Conservation (phyloP, 75 land plant genomes). For the Azolla pinnata region DNA sequence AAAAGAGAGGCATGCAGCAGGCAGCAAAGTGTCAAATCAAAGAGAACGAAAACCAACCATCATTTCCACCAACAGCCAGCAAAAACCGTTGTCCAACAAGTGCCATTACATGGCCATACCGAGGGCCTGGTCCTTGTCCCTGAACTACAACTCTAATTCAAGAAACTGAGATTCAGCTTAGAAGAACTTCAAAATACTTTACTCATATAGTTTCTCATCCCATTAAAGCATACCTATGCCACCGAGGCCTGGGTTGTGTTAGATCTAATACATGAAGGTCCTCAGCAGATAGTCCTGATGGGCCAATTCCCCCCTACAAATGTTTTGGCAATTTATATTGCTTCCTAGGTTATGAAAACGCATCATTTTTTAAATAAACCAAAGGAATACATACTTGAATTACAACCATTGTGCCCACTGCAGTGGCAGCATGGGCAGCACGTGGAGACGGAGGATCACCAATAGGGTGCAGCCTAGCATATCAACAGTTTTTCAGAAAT, state of each 20-base stretch:
- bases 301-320: constrained; percentile 97
- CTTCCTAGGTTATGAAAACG: no score
- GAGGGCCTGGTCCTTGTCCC: constrained; percentile 97
- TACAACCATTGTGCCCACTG: constrained; percentile 51
- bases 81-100: constrained; percentile 90
- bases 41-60: constrained; percentile 78
- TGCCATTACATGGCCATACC: constrained; percentile 99
- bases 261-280: constrained; percentile 97
- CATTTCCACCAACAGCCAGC: constrained; percentile 92
- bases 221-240: constrained; percentile 69
- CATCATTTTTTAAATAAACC: no score
- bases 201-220: neutral
- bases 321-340: no score
- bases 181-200: no score
- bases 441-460: constrained; percentile 54
- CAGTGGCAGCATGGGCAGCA: constrained; percentile 53
- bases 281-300: constrained; percentile 93
- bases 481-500: no score
- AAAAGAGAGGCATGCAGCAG: no score
- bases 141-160: constrained; percentile 88
- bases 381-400: constrained; percentile 51
- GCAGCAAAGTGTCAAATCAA: no score
- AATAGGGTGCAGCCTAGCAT: constrained; percentile 36
- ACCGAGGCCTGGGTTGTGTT: constrained; percentile 84
- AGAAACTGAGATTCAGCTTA: no score